A percentile compares a stretch with the other conserved stretches of the same genome.
Evolutionary conservation across 73 alveolate genomes (phyloP).

Genomic region (Paramecium octaurelia): DNA sequence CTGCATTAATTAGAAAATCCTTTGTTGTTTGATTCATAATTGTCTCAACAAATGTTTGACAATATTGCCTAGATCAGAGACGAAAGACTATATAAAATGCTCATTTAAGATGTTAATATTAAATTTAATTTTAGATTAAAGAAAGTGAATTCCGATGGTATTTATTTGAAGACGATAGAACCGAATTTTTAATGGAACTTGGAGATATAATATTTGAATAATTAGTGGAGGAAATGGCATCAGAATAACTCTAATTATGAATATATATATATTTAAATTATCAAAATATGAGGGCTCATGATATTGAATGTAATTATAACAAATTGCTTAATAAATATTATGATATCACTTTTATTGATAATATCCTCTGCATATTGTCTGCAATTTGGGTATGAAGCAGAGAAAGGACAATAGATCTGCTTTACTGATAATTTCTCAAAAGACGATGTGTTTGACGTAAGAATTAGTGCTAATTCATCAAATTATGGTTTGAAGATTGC

Average conservation of each 20-base stretch:
- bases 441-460: not conserved
- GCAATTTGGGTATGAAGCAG: not conserved
- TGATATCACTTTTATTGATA: not conserved
- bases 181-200: conserved; percentile 58
- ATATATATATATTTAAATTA: not conserved
- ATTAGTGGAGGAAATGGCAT: conserved; percentile 59
- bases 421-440: not conserved
- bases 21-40: conserved; percentile 35
- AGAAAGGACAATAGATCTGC: not conserved
- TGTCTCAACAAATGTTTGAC: conserved; percentile 2
- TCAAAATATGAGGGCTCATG: not conserved
- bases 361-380: not conserved
- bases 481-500: not conserved
- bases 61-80: conserved; percentile 52
- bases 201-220: conserved; percentile 57
- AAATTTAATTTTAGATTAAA: not conserved
- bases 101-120: conserved; percentile 29
- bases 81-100: conserved; percentile 59
- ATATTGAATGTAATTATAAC: not conserved
- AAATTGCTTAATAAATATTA: not conserved
- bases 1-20: conserved; percentile 22
- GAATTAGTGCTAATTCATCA: not conserved
- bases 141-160: conserved; percentile 58
- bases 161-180: conserved; percentile 50
- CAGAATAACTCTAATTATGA: conserved; percentile 32